phyloP scores from a whole-genome alignment of 352 stramenopile genomes.

The Pythium volutum region DNA sequence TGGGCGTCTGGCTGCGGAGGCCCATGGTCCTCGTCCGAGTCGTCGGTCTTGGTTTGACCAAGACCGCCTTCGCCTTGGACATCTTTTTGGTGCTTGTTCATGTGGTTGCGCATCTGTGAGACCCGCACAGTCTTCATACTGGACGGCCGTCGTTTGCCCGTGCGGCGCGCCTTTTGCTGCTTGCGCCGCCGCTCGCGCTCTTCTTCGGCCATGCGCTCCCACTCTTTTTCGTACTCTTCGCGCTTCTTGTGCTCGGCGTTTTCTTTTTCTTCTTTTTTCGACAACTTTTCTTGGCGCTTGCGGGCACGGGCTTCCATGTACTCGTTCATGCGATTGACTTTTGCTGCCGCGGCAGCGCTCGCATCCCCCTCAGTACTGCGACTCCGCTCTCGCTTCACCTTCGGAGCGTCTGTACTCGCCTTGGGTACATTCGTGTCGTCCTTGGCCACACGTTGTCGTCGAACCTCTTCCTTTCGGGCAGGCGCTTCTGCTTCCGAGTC shows the following conservation, averaged over 20 bases:
- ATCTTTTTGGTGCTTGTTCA: slow-evolving; percentile 60
- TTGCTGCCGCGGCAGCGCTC: slow-evolving; percentile 20
- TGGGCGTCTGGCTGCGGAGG: slow-evolving; percentile 32
- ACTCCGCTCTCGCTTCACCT: slow-evolving; percentile 23
- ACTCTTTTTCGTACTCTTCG: slow-evolving; percentile 87
- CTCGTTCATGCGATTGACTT: slow-evolving; percentile 84
- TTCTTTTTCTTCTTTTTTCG: slow-evolving; percentile 70
- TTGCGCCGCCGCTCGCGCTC: slow-evolving; percentile 79
- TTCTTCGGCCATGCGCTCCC: slow-evolving; percentile 87
- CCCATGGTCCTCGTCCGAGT: slow-evolving; percentile 38
- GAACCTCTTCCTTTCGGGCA: not conserved
- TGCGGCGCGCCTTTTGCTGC: slow-evolving; percentile 69
- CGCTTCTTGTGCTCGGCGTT: slow-evolving; percentile 73
- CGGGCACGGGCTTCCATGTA: slow-evolving; percentile 84
- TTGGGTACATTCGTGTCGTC: not conserved
- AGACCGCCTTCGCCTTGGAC: slow-evolving; percentile 16
- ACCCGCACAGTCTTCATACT: slow-evolving; percentile 84
- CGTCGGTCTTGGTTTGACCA: not conserved
- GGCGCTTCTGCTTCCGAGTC: slow-evolving; percentile 3
- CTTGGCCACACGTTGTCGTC: not conserved
- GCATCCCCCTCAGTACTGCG: slow-evolving; percentile 23
- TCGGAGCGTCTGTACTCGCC: not conserved
- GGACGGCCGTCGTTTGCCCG: slow-evolving; percentile 58
- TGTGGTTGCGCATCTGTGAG: slow-evolving; percentile 82
- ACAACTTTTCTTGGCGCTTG: slow-evolving; percentile 76